These are phyloP conservation scores for Aspergillus sp. DNA, from an alignment of 2,329 filamentous ascomycete species.

Conservation along the genomic window DNA sequence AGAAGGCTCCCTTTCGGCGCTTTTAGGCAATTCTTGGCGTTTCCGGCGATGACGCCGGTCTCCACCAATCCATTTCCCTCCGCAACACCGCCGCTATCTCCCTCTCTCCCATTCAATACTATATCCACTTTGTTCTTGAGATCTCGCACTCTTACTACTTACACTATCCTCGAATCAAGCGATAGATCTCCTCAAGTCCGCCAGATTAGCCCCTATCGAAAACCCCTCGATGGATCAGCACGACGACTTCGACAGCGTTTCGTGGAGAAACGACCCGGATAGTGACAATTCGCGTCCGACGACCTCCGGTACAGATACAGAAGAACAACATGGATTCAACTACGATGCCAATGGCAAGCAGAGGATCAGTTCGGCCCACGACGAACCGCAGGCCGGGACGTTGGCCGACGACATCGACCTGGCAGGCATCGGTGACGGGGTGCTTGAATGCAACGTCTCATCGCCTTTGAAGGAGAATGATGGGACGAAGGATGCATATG, in stretches of 20 bases:
- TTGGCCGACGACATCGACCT: slow-evolving; percentile 52
- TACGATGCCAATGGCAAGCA: slow-evolving; percentile 44
- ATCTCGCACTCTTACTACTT: no score
- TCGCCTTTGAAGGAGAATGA: slow-evolving; percentile 91
- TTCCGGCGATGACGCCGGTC: not conserved
- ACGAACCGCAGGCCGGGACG: slow-evolving; percentile 44
- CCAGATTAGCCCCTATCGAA: not conserved
- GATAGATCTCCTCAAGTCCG: not conserved
- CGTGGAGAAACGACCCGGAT: slow-evolving; percentile 62
- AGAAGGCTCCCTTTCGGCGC: not conserved
- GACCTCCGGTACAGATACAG: slow-evolving; percentile 36
- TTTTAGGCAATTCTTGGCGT: not conserved
- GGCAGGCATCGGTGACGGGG: slow-evolving; percentile 62
- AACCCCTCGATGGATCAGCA: slow-evolving; percentile 39
- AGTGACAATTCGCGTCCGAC: slow-evolving; percentile 39
- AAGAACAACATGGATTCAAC: slow-evolving; percentile 27
- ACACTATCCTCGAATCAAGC: not conserved
- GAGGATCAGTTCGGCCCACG: slow-evolving; percentile 39
- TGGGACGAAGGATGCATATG: slow-evolving; percentile 91
- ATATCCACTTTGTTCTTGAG: not conserved
- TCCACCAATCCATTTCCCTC: not conserved
- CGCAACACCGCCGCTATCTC: not conserved
- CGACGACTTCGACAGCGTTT: slow-evolving; percentile 74
- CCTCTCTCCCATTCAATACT: not conserved
- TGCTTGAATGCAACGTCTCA: slow-evolving; percentile 74